Base-by-base conservation (phyloP, 2,329 filamentous ascomycete genomes). In the Cladosporium austrohemisphaericum region DNA sequence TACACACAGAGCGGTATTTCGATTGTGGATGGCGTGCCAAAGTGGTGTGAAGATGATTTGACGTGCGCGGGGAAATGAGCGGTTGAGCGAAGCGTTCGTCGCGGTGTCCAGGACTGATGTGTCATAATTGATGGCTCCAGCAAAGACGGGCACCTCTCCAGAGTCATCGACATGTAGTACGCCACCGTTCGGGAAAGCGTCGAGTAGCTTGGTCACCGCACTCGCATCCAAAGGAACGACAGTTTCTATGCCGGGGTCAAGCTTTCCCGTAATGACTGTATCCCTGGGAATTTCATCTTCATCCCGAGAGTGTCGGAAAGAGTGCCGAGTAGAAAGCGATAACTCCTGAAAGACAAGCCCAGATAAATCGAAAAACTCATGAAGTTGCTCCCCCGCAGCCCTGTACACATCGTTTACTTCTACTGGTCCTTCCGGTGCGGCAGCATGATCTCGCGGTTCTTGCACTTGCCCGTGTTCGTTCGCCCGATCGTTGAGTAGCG, bases 21-120 rank as follows among this genome's bases (percentile, higher is more conserved):
- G 48, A 16, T 36, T 33, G 19, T 28, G 31, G n/a, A 20, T 10
- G 14, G 40, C 32, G 20, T 45, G 38, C 38, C 38, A 50, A 11
- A 50, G 19, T 4, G 48, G 48, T 28, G 29, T 31, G 20, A 50
- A 37, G 18, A 50, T n/a, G n/a, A 50, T 26, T 31, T 50, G 48
- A 11, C 22, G 29, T 20, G 48, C 40, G 7, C 18, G 25, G 6
- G 48, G 40, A 20, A 50, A 50, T n/a, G 48, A 33, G 16, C 5
- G 9, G 32, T 35, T 18, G 32, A 35, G 32, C 19, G 32, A 35
- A 6, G 32, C 32, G 19, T 35, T 35, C 4, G 32, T 35, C 32
- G 14, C 14, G 14, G 32, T 19, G 14, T 35, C 32, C 32, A 35
- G 14, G 5, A 35, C 32, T 35, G 5, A 18, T 35, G 32, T 35